A percentile compares a stretch with the other conserved stretches of the same genome.
Evolutionary conservation across 192 early-diverging fungal species (phyloP).

Genomic region (Coemansia umbellata): DNA sequence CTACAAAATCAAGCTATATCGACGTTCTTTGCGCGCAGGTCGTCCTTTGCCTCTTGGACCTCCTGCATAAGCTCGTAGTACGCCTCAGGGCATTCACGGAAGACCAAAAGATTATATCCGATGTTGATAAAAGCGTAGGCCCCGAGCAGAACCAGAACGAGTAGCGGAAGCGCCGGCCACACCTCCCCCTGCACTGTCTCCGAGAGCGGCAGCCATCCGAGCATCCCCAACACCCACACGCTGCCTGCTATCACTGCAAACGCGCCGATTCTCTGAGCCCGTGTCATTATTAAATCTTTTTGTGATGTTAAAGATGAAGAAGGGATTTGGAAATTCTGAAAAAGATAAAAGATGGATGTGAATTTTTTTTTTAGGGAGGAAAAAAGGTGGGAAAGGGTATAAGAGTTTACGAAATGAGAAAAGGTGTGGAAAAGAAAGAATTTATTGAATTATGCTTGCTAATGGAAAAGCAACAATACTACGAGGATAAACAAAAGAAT

Average conservation of each 20-base stretch:
- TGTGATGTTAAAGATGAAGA: too few relatives aligned
- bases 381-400: background rate
- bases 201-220: slow-evolving; percentile 32
- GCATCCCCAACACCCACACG: slow-evolving; percentile 31
- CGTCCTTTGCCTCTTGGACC: slow-evolving; percentile 76
- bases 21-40: slow-evolving; percentile 71
- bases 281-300: slow-evolving; percentile 43
- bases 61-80: slow-evolving; percentile 78
- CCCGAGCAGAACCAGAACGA: slow-evolving; percentile 72
- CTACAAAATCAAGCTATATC: slow-evolving; percentile 17
- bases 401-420: too few relatives aligned
- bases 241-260: slow-evolving; percentile 12
- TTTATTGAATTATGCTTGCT: too few relatives aligned
- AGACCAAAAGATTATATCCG: slow-evolving; percentile 81
- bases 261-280: slow-evolving; percentile 18
- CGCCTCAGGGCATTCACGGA: slow-evolving; percentile 91
- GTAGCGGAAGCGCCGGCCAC: slow-evolving; percentile 42
- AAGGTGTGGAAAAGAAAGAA: too few relatives aligned
- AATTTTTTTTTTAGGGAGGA: background rate
- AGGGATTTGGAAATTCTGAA: too few relatives aligned
- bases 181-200: slow-evolving; percentile 29
- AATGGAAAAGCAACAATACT: too few relatives aligned
- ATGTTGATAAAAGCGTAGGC: slow-evolving; percentile 85
- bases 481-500: too few relatives aligned
- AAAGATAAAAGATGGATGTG: too few relatives aligned